Percentiles rank a stretch among this genome's conserved stretches.
Conservation (phyloP, 208 protist genomes). For the Herpetomonas samuelpessoai region DNA sequence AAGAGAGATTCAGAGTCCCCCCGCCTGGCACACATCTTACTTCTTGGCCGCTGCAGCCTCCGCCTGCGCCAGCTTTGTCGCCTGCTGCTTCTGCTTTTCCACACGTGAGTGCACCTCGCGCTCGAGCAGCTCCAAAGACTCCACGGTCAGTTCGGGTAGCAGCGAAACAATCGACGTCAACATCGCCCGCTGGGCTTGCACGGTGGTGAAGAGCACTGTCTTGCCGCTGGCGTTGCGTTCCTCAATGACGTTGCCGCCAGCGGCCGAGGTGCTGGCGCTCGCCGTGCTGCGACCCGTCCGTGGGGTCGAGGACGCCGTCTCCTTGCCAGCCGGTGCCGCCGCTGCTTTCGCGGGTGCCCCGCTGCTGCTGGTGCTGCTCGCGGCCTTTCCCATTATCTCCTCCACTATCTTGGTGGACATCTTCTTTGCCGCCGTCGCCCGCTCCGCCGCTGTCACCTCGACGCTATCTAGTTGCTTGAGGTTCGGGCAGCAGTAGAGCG, state of each 20-base stretch:
- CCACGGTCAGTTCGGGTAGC: slow-evolving; percentile 77
- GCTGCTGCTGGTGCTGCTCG: not conserved
- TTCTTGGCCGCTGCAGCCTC: too few species aligned
- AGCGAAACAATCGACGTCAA: slow-evolving; percentile 79
- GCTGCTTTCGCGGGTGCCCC: not conserved
- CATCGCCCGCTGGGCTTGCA: slow-evolving; percentile 73
- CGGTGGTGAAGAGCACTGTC: slow-evolving; percentile 38
- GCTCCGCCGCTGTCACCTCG: slow-evolving; percentile 69
- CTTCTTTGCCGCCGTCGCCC: slow-evolving; percentile 41
- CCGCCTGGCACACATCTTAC: too few species aligned
- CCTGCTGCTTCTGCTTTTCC: slow-evolving; percentile 32
- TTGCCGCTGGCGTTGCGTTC: slow-evolving; percentile 22
- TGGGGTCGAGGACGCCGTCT: not conserved
- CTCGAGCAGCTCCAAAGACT: slow-evolving; percentile 77
- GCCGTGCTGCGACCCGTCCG: slow-evolving; percentile 2
- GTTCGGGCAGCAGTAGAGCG: slow-evolving; percentile 79
- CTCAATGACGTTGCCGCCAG: slow-evolving; percentile 13
- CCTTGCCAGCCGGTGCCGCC: not conserved
- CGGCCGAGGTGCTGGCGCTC: not conserved
- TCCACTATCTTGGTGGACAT: slow-evolving; percentile 57
- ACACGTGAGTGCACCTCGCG: slow-evolving; percentile 66
- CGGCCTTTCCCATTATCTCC: slow-evolving; percentile 42
- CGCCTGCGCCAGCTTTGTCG: slow-evolving; percentile 10
- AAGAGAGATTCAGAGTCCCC: too few species aligned
- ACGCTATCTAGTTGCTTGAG: slow-evolving; percentile 87